A percentile compares a stretch with the other conserved stretches of the same genome.
Conservation (phyloP, 208 protist species). For the Wallacemonas sp. region DNA sequence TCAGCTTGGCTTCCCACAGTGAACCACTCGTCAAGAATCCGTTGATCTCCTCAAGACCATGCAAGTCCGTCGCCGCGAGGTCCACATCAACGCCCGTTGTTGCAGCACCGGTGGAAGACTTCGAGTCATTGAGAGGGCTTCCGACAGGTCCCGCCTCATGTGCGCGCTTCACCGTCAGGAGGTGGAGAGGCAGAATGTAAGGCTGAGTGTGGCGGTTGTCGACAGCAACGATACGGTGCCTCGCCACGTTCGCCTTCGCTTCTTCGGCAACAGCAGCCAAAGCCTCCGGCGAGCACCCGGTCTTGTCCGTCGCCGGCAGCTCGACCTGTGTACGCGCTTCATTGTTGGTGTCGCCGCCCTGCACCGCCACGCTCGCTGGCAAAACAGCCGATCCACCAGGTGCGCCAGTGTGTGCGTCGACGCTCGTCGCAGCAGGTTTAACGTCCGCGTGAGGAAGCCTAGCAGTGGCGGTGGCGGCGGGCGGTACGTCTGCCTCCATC, state of each 20-base stretch:
- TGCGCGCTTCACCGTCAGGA: background rate
- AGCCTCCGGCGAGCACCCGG: background rate
- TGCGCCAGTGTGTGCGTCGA: background rate
- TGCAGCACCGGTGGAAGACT: too few species aligned
- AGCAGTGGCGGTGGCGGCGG: background rate
- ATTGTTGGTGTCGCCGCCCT: background rate
- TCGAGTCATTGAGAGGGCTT: background rate
- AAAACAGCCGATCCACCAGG: background rate
- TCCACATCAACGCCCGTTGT: background rate
- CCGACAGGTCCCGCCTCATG: background rate
- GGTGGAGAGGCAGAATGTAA: constrained; percentile 8
- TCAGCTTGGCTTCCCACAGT: constrained; percentile 6
- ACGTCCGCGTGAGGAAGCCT: background rate
- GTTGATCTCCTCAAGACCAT: background rate
- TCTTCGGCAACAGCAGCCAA: constrained; percentile 7
- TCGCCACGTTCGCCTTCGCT: constrained; percentile 12
- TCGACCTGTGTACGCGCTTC: too few species aligned
- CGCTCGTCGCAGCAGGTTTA: background rate
- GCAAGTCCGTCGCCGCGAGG: background rate
- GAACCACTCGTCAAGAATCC: constrained; percentile 5
- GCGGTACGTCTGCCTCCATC: too few species aligned
- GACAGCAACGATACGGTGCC: constrained; percentile 49
- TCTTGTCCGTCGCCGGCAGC: too few species aligned
- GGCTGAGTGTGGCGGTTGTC: constrained; percentile 35
- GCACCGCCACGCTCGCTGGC: background rate